Evolutionary conservation across 805 yeast species (phyloP).

Genomic region (Candida cerambycidarum): DNA sequence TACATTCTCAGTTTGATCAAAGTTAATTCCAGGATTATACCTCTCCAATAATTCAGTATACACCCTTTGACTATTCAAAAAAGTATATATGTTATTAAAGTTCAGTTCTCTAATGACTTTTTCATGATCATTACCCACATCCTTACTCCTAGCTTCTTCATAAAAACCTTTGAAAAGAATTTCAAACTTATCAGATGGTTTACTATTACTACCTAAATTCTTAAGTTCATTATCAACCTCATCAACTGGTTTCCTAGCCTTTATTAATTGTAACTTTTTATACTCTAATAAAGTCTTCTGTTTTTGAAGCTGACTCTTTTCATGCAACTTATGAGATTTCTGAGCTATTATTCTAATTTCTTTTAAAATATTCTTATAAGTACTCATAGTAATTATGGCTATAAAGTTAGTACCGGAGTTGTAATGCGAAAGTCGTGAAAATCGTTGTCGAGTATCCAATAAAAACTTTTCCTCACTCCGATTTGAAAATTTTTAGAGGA

Average conservation of each 20-base stretch:
- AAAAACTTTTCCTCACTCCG: constrained; percentile 8
- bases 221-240: constrained; percentile 32
- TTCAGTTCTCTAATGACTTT: constrained; percentile 20
- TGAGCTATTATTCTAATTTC: constrained; percentile 42
- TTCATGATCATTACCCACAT: not conserved
- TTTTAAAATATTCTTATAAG: constrained; percentile 25
- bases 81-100: constrained; percentile 59
- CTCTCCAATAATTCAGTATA: constrained; percentile 79
- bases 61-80: constrained; percentile 68
- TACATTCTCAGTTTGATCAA: constrained; percentile 77
- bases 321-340: constrained; percentile 36
- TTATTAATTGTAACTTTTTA: constrained; percentile 45
- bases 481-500: constrained; percentile 9
- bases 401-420: too few relatives aligned
- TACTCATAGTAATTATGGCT: constrained; percentile 8
- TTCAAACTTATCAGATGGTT: constrained; percentile 15
- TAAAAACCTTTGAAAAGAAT: constrained; percentile 11
- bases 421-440: constrained; percentile 3
- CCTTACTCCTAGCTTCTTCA: constrained; percentile 9
- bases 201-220: constrained; percentile 17
- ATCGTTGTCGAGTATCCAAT: constrained; percentile 5
- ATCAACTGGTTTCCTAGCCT: constrained; percentile 32
- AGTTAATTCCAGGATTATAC: constrained; percentile 80
- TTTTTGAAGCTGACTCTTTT: constrained; percentile 41
- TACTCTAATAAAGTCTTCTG: constrained; percentile 49